These are phyloP conservation scores for Yamadazyma kanchanaburiensis DNA, from an alignment of 1,139 yeast species.

Conservation along the genomic window DNA sequence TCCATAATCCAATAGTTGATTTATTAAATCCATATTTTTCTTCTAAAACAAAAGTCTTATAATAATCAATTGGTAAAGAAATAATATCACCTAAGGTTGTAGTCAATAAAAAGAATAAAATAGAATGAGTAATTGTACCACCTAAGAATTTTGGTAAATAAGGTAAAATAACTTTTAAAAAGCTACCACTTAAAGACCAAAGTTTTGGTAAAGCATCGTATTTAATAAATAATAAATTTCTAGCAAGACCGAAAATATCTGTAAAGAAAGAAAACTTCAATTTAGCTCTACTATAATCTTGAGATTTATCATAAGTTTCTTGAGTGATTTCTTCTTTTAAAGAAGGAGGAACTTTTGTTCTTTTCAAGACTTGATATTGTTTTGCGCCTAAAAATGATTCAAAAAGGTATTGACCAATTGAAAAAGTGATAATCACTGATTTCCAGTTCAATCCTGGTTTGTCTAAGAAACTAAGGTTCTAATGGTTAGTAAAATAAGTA, in stretches of 20 bases:
- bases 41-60: slow-evolving; percentile 82
- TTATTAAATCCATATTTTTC: slow-evolving; percentile 93
- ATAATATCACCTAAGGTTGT: slow-evolving; percentile 48
- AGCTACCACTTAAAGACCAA: slow-evolving; percentile 55
- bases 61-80: slow-evolving; percentile 68
- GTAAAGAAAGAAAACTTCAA: slow-evolving; percentile 63
- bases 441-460: slow-evolving; percentile 74
- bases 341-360: slow-evolving; percentile 57
- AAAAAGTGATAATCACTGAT: slow-evolving; percentile 64
- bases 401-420: slow-evolving; percentile 71
- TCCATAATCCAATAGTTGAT: slow-evolving; percentile 67
- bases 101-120: slow-evolving; percentile 51
- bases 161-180: slow-evolving; percentile 29
- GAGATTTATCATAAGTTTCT: slow-evolving; percentile 75
- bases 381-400: slow-evolving; percentile 73
- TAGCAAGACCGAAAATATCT: slow-evolving; percentile 48
- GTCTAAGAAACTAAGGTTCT: slow-evolving; percentile 31
- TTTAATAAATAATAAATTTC: slow-evolving; percentile 57
- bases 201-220: slow-evolving; percentile 65
- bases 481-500: slow-evolving; percentile 9
- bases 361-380: slow-evolving; percentile 66
- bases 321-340: slow-evolving; percentile 63
- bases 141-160: slow-evolving; percentile 43
- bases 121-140: slow-evolving; percentile 64
- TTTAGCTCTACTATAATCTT: slow-evolving; percentile 80